A percentile compares a stretch with the other conserved stretches of the same genome.
These are phyloP conservation scores for Tulasnella calospora DNA, from an alignment of 768 basidiomycete species.

Conservation along the genomic window DNA sequence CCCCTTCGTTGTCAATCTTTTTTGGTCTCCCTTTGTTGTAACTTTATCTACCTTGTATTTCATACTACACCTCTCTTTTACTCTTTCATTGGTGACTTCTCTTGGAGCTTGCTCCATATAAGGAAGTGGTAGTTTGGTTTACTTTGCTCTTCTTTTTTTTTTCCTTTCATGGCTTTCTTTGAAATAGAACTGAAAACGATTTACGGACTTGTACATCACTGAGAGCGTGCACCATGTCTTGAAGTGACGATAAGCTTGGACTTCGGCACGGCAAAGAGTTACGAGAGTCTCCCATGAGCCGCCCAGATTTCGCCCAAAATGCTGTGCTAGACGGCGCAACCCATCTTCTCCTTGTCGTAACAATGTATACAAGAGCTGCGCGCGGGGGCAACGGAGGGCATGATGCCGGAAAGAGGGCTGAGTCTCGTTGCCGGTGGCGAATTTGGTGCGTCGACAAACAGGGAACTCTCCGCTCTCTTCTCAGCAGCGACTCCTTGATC, in stretches of 20 bases:
- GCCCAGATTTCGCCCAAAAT: too few species aligned
- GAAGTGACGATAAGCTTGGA: not conserved
- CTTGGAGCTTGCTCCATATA: not conserved
- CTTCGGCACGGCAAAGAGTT: not conserved
- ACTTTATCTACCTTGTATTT: constrained; percentile 7
- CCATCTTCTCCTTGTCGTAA: not conserved
- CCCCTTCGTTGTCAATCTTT: constrained; percentile 2
- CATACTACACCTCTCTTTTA: not conserved
- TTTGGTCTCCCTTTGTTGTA: not conserved
- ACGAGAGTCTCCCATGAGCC: not conserved
- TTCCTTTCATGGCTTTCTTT: not conserved
- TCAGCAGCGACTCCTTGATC: not conserved
- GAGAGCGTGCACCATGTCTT: not conserved
- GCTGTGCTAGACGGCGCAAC: too few species aligned
- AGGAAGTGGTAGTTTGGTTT: not conserved
- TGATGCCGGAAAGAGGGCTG: not conserved
- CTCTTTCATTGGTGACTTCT: not conserved
- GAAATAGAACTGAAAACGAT: not conserved
- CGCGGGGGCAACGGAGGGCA: not conserved
- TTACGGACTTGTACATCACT: not conserved
- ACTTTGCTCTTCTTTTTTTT: not conserved
- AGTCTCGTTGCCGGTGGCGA: not conserved
- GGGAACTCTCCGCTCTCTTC: not conserved
- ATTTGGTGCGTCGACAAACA: not conserved
- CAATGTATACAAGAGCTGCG: not conserved